Percentiles rank a stretch among this genome's conserved stretches.
These are phyloP conservation scores for Syzygium oleosum DNA, from an alignment of 345 rosid species.

Conservation along the genomic window DNA sequence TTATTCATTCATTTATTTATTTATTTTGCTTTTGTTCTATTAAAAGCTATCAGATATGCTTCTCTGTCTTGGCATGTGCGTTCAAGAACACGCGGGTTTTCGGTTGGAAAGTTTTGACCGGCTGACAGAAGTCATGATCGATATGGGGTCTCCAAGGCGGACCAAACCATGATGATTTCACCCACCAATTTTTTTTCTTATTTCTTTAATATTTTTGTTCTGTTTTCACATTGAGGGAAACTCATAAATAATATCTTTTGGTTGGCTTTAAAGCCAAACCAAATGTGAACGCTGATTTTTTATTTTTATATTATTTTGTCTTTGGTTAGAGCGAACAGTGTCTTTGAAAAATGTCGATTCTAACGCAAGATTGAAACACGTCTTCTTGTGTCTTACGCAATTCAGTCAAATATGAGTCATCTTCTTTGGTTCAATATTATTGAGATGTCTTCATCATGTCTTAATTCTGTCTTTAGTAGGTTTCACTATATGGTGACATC, in stretches of 20 bases:
- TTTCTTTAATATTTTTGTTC: neutral
- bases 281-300: neutral
- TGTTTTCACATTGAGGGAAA: neutral
- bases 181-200: neutral
- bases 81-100: neutral
- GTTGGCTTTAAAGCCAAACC: neutral
- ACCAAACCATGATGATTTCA: neutral
- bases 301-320: neutral
- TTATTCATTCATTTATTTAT: too few species aligned
- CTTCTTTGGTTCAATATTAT: neutral
- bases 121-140: neutral
- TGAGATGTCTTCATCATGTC: neutral
- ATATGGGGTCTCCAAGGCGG: neutral
- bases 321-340: neutral
- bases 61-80: neutral
- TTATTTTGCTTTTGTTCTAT: neutral
- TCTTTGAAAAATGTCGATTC: neutral
- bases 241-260: neutral
- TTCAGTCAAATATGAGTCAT: neutral
- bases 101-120: neutral
- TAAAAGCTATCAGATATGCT: neutral
- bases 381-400: neutral
- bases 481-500: neutral
- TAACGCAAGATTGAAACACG: neutral
- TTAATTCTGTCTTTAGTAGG: neutral